Base-by-base conservation (phyloP, 352 stramenopile species). In the Achlya hypogyna region DNA sequence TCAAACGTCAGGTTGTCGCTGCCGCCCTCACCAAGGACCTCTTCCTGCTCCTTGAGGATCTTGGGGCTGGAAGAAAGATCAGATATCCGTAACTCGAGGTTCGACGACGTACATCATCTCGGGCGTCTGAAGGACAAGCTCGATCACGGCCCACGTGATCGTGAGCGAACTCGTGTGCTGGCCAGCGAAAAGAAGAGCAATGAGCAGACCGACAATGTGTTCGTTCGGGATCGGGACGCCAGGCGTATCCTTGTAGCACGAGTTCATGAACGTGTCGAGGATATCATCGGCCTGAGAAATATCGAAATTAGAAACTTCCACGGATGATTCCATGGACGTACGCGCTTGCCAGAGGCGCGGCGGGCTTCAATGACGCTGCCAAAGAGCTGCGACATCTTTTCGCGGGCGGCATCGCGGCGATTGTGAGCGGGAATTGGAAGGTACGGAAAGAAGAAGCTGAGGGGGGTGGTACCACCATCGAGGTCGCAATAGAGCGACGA, bases 121-220 rank as follows among this genome's bases (percentile, higher is more conserved):
- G 10, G 72, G 72, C 63, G 96, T 80, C 64, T 86, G 74, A 18
- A 88, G 52, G 53, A 97, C 78, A 52, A 92, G 88, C 0, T 97
- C 69, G 45, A 78, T 72, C 40, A 68, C 47, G 0, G 89, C 95
- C 92, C 92, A 98, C 27, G 88, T 97, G 53, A 78, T 86, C 12
- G 89, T 96, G 62, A 97, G 96, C 49, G 82, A 95, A 25, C 78
- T 94, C 22, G 92, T 98, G 74, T 98, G 92, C 75, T 98, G 92
- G 51, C 92, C 92, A 12, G 92, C 92, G 78, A 98, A 98, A 27
- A 98, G 77, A 20, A 96, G 68, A 4, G 91, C 90, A 78, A 98
- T 96, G 18, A 98, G 67, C 34, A 98, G 69, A 31, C 92, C 92
- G 12, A 89, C 93, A 25, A 98, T 88, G 77, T 98, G 74, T 56